Conservation (phyloP, 1,139 yeast genomes). For the Geotrichum bryndzae region DNA sequence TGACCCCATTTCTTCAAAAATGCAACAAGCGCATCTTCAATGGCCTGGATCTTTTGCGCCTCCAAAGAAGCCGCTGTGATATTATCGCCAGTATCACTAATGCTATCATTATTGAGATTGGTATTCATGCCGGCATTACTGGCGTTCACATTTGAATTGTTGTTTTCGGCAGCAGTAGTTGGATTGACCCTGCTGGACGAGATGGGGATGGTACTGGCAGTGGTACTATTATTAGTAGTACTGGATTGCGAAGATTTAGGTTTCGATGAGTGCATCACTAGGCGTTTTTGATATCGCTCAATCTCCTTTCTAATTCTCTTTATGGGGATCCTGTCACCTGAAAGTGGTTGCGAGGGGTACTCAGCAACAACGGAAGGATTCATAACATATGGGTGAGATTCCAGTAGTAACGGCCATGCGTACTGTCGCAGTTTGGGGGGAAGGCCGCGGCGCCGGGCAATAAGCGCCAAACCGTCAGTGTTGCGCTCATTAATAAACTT, state of each 20-base stretch:
- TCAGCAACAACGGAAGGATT: conserved; percentile 28
- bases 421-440: conserved; percentile 75
- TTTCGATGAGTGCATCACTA: background rate
- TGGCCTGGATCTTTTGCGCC: conserved; percentile 22
- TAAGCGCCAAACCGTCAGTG: conserved; percentile 63
- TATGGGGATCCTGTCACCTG: conserved; percentile 21
- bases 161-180: background rate
- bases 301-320: conserved; percentile 34
- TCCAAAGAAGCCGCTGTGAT: conserved; percentile 7
- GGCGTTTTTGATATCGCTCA: conserved; percentile 25
- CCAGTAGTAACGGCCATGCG: conserved; percentile 80
- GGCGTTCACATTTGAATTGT: background rate
- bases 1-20: conserved; percentile 77
- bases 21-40: conserved; percentile 56
- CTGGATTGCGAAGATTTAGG: background rate
- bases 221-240: background rate
- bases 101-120: background rate
- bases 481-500: conserved; percentile 47
- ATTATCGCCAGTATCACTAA: background rate
- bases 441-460: conserved; percentile 78
- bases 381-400: conserved; percentile 77
- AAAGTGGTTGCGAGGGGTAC: conserved; percentile 8
- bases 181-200: background rate
- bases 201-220: background rate
- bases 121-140: background rate